Conservation (phyloP, 805 yeast genomes). For the Scheffersomyces coipomensis region DNA sequence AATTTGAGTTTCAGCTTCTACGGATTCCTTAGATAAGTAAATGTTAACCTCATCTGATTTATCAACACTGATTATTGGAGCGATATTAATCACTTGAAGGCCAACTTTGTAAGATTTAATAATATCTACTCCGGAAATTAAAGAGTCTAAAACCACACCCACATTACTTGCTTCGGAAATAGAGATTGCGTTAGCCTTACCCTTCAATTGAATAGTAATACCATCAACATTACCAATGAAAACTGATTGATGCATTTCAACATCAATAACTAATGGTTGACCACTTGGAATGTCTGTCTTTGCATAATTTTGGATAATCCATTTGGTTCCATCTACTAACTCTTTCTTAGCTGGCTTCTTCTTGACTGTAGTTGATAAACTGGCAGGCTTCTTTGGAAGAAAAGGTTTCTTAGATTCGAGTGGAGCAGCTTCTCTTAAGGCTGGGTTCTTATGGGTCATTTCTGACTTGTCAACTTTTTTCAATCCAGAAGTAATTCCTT, state of each 20-base stretch:
- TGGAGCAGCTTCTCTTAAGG: slow-evolving; percentile 59
- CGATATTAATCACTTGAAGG: slow-evolving; percentile 75
- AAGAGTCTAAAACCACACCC: slow-evolving; percentile 78
- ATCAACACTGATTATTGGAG: slow-evolving; percentile 84
- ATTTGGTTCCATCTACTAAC: slow-evolving; percentile 74
- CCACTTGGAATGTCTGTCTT: slow-evolving; percentile 42
- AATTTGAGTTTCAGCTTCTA: slow-evolving; percentile 62
- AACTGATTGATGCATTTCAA: slow-evolving; percentile 82
- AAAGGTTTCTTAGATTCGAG: slow-evolving; percentile 55
- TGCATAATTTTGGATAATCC: slow-evolving; percentile 83
- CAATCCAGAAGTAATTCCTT: slow-evolving; percentile 75
- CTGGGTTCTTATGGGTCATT: slow-evolving; percentile 92
- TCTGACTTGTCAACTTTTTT: slow-evolving; percentile 91
- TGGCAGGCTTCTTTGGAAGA: slow-evolving; percentile 81
- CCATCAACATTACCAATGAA: slow-evolving; percentile 81
- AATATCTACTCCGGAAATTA: slow-evolving; percentile 84
- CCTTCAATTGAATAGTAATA: slow-evolving; percentile 76
- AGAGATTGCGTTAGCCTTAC: slow-evolving; percentile 88
- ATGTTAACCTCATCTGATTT: slow-evolving; percentile 84
- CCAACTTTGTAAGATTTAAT: slow-evolving; percentile 82
- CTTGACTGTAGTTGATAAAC: slow-evolving; percentile 38
- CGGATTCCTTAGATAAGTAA: slow-evolving; percentile 70
- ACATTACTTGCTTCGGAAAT: slow-evolving; percentile 68
- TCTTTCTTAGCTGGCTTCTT: slow-evolving; percentile 54
- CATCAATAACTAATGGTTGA: slow-evolving; percentile 68